These are phyloP conservation scores for Amanita thiersii DNA, from an alignment of 768 basidiomycete genomes.

Conservation along the genomic window DNA sequence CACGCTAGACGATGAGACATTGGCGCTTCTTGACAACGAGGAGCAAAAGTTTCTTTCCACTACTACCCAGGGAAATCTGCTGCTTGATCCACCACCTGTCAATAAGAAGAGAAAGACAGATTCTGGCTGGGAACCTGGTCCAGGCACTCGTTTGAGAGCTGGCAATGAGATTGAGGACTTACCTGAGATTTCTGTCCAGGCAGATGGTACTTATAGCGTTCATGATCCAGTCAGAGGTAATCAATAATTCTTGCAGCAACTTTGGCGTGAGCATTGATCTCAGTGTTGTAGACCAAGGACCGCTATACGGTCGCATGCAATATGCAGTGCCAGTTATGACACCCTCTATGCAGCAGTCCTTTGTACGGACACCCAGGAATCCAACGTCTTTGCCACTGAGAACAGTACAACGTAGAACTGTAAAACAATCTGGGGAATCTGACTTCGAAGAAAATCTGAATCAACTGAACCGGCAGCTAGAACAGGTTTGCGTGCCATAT, in stretches of 20 bases:
- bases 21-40: slow-evolving; percentile 53
- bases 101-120: slow-evolving; percentile 51
- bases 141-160: slow-evolving; percentile 17
- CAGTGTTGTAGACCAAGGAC: no score
- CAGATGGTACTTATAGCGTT: slow-evolving; percentile 50
- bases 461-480: slow-evolving; percentile 20
- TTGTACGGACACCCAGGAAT: no score
- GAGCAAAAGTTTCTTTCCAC: slow-evolving; percentile 37
- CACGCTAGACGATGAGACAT: slow-evolving; percentile 50
- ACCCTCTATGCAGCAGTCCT: no score
- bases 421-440: slow-evolving; percentile 11
- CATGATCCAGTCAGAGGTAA: slow-evolving; percentile 12
- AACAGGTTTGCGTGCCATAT: slow-evolving; percentile 3
- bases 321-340: no score
- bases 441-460: slow-evolving; percentile 3
- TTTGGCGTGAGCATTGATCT: neutral
- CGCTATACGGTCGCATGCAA: no score
- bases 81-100: slow-evolving; percentile 24
- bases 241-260: neutral
- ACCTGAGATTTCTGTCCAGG: slow-evolving; percentile 55
- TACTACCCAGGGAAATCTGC: slow-evolving; percentile 12
- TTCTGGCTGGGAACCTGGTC: slow-evolving; percentile 31
- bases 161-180: slow-evolving; percentile 40
- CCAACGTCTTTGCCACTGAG: no score
- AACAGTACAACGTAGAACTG: no score